Conservation (phyloP, 768 basidiomycete genomes). For the Mycena chlorophos region DNA sequence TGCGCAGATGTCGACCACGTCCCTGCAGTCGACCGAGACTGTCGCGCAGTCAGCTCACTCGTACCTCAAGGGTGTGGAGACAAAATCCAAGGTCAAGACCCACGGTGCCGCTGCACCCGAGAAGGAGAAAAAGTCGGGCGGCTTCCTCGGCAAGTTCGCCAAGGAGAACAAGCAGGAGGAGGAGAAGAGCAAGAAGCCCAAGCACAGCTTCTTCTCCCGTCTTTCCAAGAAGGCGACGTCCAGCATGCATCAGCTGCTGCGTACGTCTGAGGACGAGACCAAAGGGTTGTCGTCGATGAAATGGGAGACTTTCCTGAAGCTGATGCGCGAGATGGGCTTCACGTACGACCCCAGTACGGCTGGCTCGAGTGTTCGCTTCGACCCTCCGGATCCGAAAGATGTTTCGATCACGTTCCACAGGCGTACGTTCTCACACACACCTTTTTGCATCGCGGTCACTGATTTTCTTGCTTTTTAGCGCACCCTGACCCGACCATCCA, state of each 20-base stretch:
- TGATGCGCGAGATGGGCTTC: slow-evolving; percentile 82
- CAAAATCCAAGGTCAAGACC: slow-evolving; percentile 60
- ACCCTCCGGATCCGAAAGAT: slow-evolving; percentile 61
- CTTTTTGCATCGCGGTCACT: slow-evolving; percentile 7
- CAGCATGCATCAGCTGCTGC: slow-evolving; percentile 66
- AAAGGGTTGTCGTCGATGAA: slow-evolving; percentile 62
- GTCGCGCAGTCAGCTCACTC: slow-evolving; percentile 69
- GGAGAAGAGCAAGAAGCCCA: slow-evolving; percentile 43
- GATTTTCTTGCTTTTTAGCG: slow-evolving; percentile 44
- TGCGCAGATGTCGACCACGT: slow-evolving; percentile 24
- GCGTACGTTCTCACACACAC: slow-evolving; percentile 43
- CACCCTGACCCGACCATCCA: slow-evolving; percentile 72
- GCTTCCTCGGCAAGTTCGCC: slow-evolving; percentile 54
- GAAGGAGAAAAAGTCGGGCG: slow-evolving; percentile 41
- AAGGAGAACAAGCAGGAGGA: slow-evolving; percentile 38
- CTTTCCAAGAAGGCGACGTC: slow-evolving; percentile 58
- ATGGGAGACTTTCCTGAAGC: slow-evolving; percentile 79
- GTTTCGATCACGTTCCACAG: slow-evolving; percentile 76
- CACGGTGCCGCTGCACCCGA: slow-evolving; percentile 48
- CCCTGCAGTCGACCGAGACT: slow-evolving; percentile 46
- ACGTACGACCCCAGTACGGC: slow-evolving; percentile 71
- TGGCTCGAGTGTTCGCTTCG: slow-evolving; percentile 81
- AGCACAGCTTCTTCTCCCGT: slow-evolving; percentile 55
- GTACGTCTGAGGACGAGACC: slow-evolving; percentile 54
- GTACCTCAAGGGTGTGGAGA: slow-evolving; percentile 58